Conservation (phyloP, 106 monocot species). For the Triglochin maritima region DNA sequence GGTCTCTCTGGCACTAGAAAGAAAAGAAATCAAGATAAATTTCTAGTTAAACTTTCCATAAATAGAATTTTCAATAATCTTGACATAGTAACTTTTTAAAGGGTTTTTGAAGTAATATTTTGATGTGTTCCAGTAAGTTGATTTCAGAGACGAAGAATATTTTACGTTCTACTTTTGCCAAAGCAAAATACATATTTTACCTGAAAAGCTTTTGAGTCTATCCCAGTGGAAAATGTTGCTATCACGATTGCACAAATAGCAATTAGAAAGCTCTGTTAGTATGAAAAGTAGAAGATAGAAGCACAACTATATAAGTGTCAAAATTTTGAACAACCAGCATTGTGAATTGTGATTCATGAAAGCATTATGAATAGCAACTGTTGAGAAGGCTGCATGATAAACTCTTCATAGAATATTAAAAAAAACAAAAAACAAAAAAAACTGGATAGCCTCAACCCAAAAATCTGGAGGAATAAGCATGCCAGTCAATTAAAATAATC, state of each 20-base stretch:
- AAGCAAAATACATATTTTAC: constrained; percentile 9
- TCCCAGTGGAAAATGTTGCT: constrained; percentile 70
- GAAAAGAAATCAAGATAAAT: neutral
- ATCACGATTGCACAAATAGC: constrained; percentile 56
- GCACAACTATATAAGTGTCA: neutral
- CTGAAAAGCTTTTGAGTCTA: constrained; percentile 53
- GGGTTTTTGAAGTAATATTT: no score
- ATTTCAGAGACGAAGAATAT: no score
- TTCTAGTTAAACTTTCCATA: neutral
- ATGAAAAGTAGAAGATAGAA: neutral
- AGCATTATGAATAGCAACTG: neutral
- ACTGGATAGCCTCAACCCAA: no score
- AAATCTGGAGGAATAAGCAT: no score
- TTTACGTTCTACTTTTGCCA: neutral
- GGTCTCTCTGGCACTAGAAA: constrained; percentile 27
- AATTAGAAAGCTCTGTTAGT: constrained; percentile 45
- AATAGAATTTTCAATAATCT: no score
- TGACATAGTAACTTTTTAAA: no score
- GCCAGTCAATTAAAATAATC: no score
- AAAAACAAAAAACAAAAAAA: neutral
- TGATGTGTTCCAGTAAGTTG: no score
- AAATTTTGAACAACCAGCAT: neutral
- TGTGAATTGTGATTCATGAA: no score
- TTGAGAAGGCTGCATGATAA: neutral
- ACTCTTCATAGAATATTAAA: neutral